Evolutionary conservation across 2,329 filamentous ascomycete species (phyloP).

Genomic region (Mycosphaerella sp.): DNA sequence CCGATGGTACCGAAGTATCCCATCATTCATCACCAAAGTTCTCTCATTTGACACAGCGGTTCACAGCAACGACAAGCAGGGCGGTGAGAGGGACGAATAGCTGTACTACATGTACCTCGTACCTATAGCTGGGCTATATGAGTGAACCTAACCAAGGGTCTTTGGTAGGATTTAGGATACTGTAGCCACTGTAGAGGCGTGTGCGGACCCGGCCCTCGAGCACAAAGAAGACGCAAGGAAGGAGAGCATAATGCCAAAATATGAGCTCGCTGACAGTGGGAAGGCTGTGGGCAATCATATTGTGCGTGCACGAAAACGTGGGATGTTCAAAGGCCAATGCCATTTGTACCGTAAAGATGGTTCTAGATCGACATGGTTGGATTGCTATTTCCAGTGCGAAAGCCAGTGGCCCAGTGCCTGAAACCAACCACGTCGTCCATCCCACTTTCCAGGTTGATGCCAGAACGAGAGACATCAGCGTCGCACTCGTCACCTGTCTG

Average conservation of each 20-base stretch:
- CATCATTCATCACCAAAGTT: not conserved
- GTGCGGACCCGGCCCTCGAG: too few species aligned
- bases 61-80: not conserved
- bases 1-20: not conserved
- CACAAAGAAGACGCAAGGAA: not conserved
- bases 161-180: too few species aligned
- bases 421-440: not conserved
- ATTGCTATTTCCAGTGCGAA: not conserved
- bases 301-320: not conserved
- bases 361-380: not conserved
- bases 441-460: not conserved
- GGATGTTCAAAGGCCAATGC: not conserved
- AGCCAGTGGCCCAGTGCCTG: not conserved
- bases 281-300: not conserved
- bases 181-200: too few species aligned
- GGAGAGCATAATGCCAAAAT: not conserved
- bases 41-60: not conserved
- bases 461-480: too few species aligned
- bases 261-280: not conserved
- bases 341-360: too few species aligned
- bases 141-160: too few species aligned
- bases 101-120: too few species aligned
- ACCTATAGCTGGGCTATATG: too few species aligned
- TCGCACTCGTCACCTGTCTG: too few species aligned
- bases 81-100: too few species aligned